Base-by-base conservation (phyloP, 2,329 filamentous ascomycete genomes). In the Gnomoniopsis sp. region DNA sequence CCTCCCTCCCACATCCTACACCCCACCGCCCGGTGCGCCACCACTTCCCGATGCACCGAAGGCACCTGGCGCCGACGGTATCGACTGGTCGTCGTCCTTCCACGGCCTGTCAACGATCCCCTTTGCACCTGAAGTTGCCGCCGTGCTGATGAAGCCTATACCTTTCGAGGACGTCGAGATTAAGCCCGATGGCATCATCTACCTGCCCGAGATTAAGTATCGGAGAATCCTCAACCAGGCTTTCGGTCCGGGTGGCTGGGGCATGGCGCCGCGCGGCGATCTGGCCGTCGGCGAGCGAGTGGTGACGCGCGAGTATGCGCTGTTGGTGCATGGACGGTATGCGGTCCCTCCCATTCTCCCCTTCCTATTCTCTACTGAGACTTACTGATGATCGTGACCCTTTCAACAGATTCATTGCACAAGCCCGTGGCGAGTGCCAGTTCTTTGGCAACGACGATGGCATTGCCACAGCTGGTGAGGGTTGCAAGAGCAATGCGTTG, bases 131-230 rank as follows among this genome's bases (percentile, higher is more conserved):
- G 88, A 92, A 73, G 83, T 88, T 55, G 81, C 84, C 11, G 80
- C 85, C 17, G 81, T 90, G 21, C 80, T 97, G 49, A 82, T 89
- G 62, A 79, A 83, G 58, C 86, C 87, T 1, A 72, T 96, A 14
- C 77, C 85, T 55, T 76, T 83, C 0, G 82, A 87, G 50, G 93
- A 98, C 74, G 87, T 99, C 57, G 95, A 99, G 78, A 89, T 99
- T 71, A 99, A 99, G 79, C 93, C 95, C 34, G 95, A 99, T 76
- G 95, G 95, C 36, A 93, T 99, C 66, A 79, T 98, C 60, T 99
- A 98, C 72, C 79, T 99, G 59, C 95, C 95, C 14, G 95, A 99
- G 80, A 98, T 99, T 79, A 97, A 98, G 77, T 99, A 99, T 77
- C 81, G 95, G 48, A 81, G 93, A 63, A 93, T 96, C 64, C 75